phyloP scores from a whole-genome alignment of 768 basidiomycete species.

The Suillus hirtellus region DNA sequence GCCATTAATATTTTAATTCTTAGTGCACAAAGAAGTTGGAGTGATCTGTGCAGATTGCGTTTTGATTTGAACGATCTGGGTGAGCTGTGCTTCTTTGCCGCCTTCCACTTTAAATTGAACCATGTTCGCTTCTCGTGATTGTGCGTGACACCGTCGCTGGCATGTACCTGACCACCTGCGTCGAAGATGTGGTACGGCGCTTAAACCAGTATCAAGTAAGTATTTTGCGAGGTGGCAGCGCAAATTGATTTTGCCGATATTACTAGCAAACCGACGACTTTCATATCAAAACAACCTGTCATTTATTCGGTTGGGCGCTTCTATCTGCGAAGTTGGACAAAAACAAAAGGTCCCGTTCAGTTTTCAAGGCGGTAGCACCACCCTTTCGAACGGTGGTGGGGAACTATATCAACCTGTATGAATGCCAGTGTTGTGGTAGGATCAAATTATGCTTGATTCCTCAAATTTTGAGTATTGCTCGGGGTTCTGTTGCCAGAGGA shows the following conservation, averaged over 20 bases:
- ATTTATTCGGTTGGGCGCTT: neutral
- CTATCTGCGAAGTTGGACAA: neutral
- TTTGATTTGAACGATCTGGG: slow-evolving; percentile 8
- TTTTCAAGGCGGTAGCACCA: neutral
- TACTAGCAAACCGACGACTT: neutral
- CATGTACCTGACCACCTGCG: slow-evolving; percentile 2
- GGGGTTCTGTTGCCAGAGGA: neutral
- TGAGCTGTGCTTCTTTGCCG: slow-evolving; percentile 5
- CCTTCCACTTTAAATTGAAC: slow-evolving; percentile 1
- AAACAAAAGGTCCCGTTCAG: neutral
- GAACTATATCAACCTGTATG: neutral
- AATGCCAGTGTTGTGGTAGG: neutral
- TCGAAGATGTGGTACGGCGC: neutral
- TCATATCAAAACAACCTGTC: neutral
- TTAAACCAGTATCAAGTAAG: neutral
- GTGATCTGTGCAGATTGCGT: slow-evolving; percentile 11
- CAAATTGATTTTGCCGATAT: neutral
- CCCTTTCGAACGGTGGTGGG: neutral
- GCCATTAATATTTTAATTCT: neutral
- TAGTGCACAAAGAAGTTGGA: neutral
- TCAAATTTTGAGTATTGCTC: neutral
- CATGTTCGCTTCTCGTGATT: neutral
- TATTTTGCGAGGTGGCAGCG: neutral
- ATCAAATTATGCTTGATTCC: neutral
- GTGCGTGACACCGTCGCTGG: neutral